Conservation (phyloP, 2,329 filamentous ascomycete species). For the Aspergillus melleus region DNA sequence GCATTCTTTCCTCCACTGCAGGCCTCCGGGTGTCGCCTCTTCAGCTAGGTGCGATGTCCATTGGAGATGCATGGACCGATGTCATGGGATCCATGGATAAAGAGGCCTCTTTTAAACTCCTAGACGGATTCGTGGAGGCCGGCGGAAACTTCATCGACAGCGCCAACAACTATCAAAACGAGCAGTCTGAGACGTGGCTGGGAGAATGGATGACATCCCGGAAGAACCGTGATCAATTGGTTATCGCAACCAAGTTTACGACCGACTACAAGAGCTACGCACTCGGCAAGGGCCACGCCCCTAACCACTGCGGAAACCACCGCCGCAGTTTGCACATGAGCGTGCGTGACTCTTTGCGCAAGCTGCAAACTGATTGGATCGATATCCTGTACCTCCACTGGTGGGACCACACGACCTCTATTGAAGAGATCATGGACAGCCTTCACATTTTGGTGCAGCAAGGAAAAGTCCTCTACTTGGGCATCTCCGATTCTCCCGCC, state of each 20-base stretch:
- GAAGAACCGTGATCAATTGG: slow-evolving; percentile 66
- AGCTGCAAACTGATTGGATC: slow-evolving; percentile 55
- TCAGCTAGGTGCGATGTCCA: slow-evolving; percentile 41
- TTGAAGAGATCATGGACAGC: slow-evolving; percentile 41
- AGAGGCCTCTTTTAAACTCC: slow-evolving; percentile 60
- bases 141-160: slow-evolving; percentile 77
- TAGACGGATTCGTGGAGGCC: slow-evolving; percentile 65
- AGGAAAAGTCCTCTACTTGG: slow-evolving; percentile 45
- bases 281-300: slow-evolving; percentile 39
- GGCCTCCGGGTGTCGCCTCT: slow-evolving; percentile 67
- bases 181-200: slow-evolving; percentile 65
- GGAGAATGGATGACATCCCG: slow-evolving; percentile 70
- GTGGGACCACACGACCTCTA: slow-evolving; percentile 48
- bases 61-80: slow-evolving; percentile 43
- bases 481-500: slow-evolving; percentile 42
- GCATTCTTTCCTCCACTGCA: slow-evolving; percentile 65
- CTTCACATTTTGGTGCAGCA: slow-evolving; percentile 40
- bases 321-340: slow-evolving; percentile 44
- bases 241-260: slow-evolving; percentile 70
- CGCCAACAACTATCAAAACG: slow-evolving; percentile 66
- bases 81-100: slow-evolving; percentile 67
- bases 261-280: slow-evolving; percentile 49
- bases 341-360: slow-evolving; percentile 46
- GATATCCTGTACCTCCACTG: slow-evolving; percentile 59
- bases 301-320: slow-evolving; percentile 49